Conservation (phyloP, 345 rosid genomes). For the Eucalyptus polybractea region DNA sequence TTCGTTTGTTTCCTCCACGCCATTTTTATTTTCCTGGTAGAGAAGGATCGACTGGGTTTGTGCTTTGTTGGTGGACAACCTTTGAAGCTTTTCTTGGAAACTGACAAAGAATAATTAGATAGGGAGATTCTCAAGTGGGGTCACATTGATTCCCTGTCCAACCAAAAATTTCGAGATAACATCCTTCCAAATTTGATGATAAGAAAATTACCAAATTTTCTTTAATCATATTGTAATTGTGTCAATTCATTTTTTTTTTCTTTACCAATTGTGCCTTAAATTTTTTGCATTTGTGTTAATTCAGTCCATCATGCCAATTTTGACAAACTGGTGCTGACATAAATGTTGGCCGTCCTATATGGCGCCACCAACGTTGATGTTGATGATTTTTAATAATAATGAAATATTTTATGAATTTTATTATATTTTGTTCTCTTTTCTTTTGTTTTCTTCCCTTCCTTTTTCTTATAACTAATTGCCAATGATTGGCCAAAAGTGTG, state of each 20-base stretch:
- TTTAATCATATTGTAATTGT: too few relatives aligned
- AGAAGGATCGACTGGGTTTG: background rate
- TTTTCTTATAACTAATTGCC: too few relatives aligned
- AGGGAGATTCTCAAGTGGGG: background rate
- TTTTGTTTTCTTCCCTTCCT: too few relatives aligned
- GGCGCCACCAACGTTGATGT: accelerated
- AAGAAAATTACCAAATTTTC: too few relatives aligned
- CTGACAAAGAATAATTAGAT: background rate
- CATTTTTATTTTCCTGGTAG: background rate
- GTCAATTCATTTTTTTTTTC: too few relatives aligned
- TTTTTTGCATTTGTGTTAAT: too few relatives aligned
- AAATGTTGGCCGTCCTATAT: accelerated
- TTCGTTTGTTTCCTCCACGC: background rate
- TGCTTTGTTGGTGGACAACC: background rate
- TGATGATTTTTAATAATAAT: too few relatives aligned
- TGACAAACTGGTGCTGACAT: accelerated
- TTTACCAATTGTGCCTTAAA: too few relatives aligned
- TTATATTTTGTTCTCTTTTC: too few relatives aligned
- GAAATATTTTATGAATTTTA: too few relatives aligned
- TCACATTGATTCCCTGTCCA: background rate
- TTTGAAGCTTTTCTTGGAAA: background rate
- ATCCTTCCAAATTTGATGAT: background rate
- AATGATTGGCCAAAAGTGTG: too few relatives aligned
- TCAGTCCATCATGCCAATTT: too few relatives aligned
- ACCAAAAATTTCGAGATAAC: background rate